phyloP scores from a whole-genome alignment of 345 rosid species.

The Moringa oleifera region DNA sequence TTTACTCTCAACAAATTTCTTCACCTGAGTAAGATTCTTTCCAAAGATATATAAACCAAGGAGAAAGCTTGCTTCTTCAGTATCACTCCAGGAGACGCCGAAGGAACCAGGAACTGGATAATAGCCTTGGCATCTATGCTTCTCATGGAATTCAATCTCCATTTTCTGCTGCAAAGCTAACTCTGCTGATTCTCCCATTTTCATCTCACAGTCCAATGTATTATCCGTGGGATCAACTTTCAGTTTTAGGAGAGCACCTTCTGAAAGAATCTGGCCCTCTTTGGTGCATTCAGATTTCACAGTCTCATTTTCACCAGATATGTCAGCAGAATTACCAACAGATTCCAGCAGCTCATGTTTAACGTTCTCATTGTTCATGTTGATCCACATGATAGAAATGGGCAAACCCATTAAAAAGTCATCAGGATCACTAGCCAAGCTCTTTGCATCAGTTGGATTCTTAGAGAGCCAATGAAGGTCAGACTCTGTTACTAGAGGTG shows the following conservation, averaged over 20 bases:
- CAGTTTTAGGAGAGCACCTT: slow-evolving; percentile 9
- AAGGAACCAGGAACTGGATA: slow-evolving; percentile 36
- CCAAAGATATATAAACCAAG: slow-evolving; percentile 65
- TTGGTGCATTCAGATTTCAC: slow-evolving; percentile 16
- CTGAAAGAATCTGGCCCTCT: background rate
- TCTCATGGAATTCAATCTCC: slow-evolving; percentile 15
- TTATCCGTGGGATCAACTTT: slow-evolving; percentile 17
- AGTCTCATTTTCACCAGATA: slow-evolving; percentile 6
- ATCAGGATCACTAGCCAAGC: slow-evolving; percentile 6
- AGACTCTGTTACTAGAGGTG: slow-evolving; percentile 28
- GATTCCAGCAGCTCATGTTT: slow-evolving; percentile 22
- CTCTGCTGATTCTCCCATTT: slow-evolving; percentile 9
- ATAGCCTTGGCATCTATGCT: slow-evolving; percentile 15
- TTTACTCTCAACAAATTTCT: slow-evolving; percentile 41
- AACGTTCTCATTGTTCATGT: slow-evolving; percentile 14
- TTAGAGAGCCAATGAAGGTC: slow-evolving; percentile 9
- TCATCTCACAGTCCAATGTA: slow-evolving; percentile 2
- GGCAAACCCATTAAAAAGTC: slow-evolving; percentile 41
- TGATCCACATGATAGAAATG: slow-evolving; percentile 43
- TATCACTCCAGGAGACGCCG: slow-evolving; percentile 27
- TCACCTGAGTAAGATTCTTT: slow-evolving; percentile 45
- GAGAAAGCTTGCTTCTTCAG: slow-evolving; percentile 37
- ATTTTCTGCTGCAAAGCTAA: slow-evolving; percentile 12
- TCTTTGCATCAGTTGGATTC: slow-evolving; percentile 13
- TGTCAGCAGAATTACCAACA: slow-evolving; percentile 9